Evolutionary conservation across 495 filamentous ascomycete species (phyloP).

Genomic region (Chaetomium tenue): DNA sequence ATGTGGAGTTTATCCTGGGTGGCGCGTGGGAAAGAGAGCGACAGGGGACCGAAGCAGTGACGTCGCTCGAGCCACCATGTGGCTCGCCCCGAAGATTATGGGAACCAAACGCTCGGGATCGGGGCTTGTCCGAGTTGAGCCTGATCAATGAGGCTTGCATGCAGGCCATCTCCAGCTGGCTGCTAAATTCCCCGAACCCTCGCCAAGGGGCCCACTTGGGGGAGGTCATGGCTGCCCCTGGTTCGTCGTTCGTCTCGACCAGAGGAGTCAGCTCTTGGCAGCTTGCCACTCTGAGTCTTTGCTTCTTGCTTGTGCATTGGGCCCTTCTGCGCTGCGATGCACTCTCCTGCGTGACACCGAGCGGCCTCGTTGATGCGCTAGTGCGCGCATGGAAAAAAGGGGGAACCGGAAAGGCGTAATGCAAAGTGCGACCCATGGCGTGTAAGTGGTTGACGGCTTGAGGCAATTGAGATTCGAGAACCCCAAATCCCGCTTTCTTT

Average conservation of each 20-base stretch:
- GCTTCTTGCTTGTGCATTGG: constrained; percentile 8
- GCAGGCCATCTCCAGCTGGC: constrained; percentile 17
- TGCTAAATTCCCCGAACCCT: constrained; percentile 13
- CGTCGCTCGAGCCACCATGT: constrained; percentile 21
- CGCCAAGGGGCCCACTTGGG: background rate
- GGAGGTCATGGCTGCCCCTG: background rate
- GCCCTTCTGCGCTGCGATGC: constrained; percentile 6
- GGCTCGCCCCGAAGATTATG: constrained; percentile 6
- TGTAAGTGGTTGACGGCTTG: background rate
- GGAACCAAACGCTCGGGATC: constrained; percentile 32
- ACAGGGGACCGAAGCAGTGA: background rate
- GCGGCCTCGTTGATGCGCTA: constrained; percentile 13
- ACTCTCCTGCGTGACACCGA: constrained; percentile 14
- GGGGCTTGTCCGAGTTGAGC: constrained; percentile 14
- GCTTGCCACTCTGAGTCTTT: background rate
- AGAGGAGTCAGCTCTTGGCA: constrained; percentile 12
- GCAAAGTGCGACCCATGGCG: background rate
- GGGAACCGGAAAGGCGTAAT: background rate
- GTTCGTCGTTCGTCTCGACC: constrained; percentile 6
- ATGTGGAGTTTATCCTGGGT: constrained; percentile 13
- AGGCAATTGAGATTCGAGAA: constrained; percentile 1
- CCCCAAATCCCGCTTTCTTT: background rate
- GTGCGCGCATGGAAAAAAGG: constrained; percentile 8
- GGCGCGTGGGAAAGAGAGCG: background rate
- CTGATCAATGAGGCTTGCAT: constrained; percentile 17